Evolutionary conservation across 768 basidiomycete species (phyloP), one percentile per base, ranked within the genome.

Genomic region (Suillus hirtellus): DNA sequence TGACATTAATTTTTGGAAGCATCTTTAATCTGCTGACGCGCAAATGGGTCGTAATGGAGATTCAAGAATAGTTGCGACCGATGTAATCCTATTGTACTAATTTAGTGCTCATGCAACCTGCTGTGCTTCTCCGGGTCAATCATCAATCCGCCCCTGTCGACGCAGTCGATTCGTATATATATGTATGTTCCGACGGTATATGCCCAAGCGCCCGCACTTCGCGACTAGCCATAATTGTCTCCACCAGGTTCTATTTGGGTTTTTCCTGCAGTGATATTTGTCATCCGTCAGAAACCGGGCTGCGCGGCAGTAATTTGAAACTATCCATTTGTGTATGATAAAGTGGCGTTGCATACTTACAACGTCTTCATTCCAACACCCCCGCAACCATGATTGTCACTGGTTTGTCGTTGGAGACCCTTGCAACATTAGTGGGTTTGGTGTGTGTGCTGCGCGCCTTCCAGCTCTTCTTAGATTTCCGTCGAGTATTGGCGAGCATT

Each of bases 1-100:
- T 97, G 60, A 95, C 96, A 53, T 86, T 97, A 66, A 87, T 96
- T 61, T 99, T 99, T 76, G 97, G 96, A 63, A 92, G 87, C 69
- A 77, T 96, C 53, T 95, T 98, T 77, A 98, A 98, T 70, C 73
- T 88, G 56, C 77, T 98, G 75, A 92, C 92, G 53, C 78, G 96
- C 66, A 84, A 84, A 69, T 94, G 95, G 81, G 85, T 89, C n/a
- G 78, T 90, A 19, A 72, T 83, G 42, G 69, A 75, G 21, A 27
- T 82, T 10, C 68, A 66, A 24, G 67, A 67, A 4, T 70, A 61
- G 68, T 62, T 64, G 47, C 19, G 17, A 42, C 11, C 10, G 3
- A 42, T 38, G 56, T 58, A 27, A 17, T 42, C 24, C 24, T 1
- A 42, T 31, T 42, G 40, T 56, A 56, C 21, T 40, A 15, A 42